Percentiles rank a stretch among this genome's conserved stretches.
These are phyloP conservation scores for Tricholoma matsutake DNA, from an alignment of 768 basidiomycete genomes.

Conservation along the genomic window DNA sequence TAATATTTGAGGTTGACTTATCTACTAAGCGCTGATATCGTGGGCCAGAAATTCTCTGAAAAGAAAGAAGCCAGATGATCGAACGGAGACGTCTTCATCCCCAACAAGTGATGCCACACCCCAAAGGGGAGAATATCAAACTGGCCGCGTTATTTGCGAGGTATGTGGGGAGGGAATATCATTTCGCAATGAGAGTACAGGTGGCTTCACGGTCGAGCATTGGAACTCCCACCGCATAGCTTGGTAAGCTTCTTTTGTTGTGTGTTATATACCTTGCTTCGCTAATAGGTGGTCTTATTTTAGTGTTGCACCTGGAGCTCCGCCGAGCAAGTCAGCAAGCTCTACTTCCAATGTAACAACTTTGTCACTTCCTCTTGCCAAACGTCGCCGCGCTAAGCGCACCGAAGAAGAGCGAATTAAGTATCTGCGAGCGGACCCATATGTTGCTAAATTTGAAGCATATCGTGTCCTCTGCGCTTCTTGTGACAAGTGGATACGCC, in stretches of 20 bases:
- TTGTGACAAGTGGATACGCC: slow-evolving; percentile 82
- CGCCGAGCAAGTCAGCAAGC: neutral
- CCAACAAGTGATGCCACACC: slow-evolving; percentile 4
- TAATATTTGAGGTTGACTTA: neutral
- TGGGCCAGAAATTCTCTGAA: slow-evolving; percentile 14
- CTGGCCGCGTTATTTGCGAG: slow-evolving; percentile 64
- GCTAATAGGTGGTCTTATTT: neutral
- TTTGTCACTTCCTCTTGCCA: slow-evolving; percentile 46
- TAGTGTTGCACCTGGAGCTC: neutral
- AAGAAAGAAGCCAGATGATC: slow-evolving; percentile 23
- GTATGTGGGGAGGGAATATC: slow-evolving; percentile 58
- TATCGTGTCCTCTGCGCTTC: slow-evolving; percentile 76
- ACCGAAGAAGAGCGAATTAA: slow-evolving; percentile 76
- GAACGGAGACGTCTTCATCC: slow-evolving; percentile 10
- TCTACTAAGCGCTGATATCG: neutral
- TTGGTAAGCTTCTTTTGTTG: slow-evolving; percentile 42
- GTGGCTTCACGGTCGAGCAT: slow-evolving; percentile 61
- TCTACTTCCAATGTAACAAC: slow-evolving; percentile 38
- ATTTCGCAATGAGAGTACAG: slow-evolving; percentile 61
- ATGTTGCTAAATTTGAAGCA: slow-evolving; percentile 75
- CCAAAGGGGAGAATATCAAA: slow-evolving; percentile 51
- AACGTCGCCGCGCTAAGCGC: slow-evolving; percentile 70
- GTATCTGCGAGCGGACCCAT: slow-evolving; percentile 66
- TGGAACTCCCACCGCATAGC: slow-evolving; percentile 65
- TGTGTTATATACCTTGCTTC: neutral